Evolutionary conservation across 495 filamentous ascomycete species (phyloP), one percentile per base, ranked within the genome.

Genomic region (Echria macrotheca): DNA sequence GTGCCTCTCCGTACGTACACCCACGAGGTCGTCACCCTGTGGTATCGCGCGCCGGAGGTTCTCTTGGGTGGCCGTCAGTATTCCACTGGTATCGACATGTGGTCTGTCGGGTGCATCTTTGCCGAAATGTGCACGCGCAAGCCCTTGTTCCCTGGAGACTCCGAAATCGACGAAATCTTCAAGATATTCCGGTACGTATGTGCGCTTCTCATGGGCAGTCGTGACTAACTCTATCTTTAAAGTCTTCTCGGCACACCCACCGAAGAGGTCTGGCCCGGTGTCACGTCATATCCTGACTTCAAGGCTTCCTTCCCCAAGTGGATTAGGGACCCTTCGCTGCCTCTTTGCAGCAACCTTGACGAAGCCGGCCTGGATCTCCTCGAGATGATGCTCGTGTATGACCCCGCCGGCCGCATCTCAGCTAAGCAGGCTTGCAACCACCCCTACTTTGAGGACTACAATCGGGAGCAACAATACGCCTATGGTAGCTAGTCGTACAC

Each of bases 51-150:
- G n/a, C 93, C 93, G 0, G 93, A 99, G 68, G 96, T 99, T 63
- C 80, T 99, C 17, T 85, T 99, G 11, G 93, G 93, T 59, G 93
- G 94, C 46, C 86, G 91, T 39, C 93, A 97, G 67, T 99, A 99
- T 73, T 95, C 88, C 18, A 97, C 93, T 37, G 93, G 94, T 53
- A 91, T 99, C 33, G 93, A 99, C 66, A 97, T 99, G 94, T 99
- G 93, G 93, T 95, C 89, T 24, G 83, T 91, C 43, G 93, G 93
- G 33, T 95, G 93, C 65, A 99, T 99, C 69, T 99, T 99, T 68
- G 93, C 94, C 11, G 93, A 99, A 70, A 97, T 99, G 94, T 96
- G 90, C 75, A 99, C 94, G 12, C 85, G 89, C 59, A 97, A 96
- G 69, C 91, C 93, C 5, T 72, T 97, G 10, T 97, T 99, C 77